A percentile compares a stretch with the other conserved stretches of the same genome.
These are phyloP conservation scores for Antrodiella citrinella DNA, from an alignment of 768 basidiomycete genomes.

Conservation along the genomic window DNA sequence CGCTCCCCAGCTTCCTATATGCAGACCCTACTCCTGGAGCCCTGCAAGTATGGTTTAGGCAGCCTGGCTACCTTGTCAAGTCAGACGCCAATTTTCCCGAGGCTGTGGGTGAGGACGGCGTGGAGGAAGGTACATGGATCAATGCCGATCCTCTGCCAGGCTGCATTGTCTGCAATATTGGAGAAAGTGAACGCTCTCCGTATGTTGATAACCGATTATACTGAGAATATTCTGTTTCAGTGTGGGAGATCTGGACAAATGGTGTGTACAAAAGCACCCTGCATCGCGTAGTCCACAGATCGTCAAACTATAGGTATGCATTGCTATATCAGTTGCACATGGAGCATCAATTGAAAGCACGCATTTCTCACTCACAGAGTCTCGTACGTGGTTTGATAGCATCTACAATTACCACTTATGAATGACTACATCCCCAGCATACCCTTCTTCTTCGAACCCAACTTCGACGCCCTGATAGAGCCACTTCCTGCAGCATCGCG, in stretches of 20 bases:
- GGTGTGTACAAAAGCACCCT: conserved; percentile 83
- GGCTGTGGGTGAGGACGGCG: conserved; percentile 31
- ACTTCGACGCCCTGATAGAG: conserved; percentile 61
- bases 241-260: conserved; percentile 92
- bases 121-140: conserved; percentile 63
- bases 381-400: conserved; percentile 56
- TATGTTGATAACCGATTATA: neutral
- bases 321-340: no score
- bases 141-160: conserved; percentile 77
- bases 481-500: conserved; percentile 58
- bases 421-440: conserved; percentile 37
- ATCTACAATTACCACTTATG: neutral
- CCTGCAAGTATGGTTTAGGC: conserved; percentile 68
- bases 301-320: conserved; percentile 53
- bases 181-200: no score
- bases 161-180: conserved; percentile 86
- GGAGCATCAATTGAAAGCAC: no score
- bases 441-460: conserved; percentile 94
- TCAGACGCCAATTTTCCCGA: conserved; percentile 29
- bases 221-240: no score
- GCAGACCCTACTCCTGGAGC: conserved; percentile 76
- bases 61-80: conserved; percentile 26
- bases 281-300: conserved; percentile 80
- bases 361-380: no score
- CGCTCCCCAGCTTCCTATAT: conserved; percentile 61